Evolutionary conservation across 129 eudicot genomes (phyloP), one percentile per base, ranked within the genome.

Genomic region (Gnaphalium uliginosum): DNA sequence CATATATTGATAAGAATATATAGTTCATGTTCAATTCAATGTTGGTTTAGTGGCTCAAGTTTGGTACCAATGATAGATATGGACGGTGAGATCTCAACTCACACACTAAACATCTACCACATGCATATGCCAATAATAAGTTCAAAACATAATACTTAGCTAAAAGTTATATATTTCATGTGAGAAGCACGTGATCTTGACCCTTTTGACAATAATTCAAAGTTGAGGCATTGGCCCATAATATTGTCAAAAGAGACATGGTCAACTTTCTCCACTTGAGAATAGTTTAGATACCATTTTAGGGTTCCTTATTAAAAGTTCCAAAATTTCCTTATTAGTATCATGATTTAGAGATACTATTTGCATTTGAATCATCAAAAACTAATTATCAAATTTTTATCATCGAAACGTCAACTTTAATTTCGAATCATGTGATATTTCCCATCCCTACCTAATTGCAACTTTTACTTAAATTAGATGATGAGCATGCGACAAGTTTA

Each of bases 261-360:
- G 83, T 73, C 83, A 79, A 73, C 79, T 79, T 75, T 65, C 73
- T 54, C 68, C 83, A 65, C 68, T 65, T 21, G 67, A 73, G 17
- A 66, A 41, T 66, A 64, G 72, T 72, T 53, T 56, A 21, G 78
- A 66, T 73, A 19, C 83, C 69, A 73, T 72, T 73, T 79, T 66
- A 65, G 83, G 83, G 83, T 39, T 79, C 73, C 79, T 79, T 8
- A 53, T 79, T 73, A 29, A 79, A 66, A 79, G 79, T 73, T 69
- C 23, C 67, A 21, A 14, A 73, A 50, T 58, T 73, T 72, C 51
- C 37, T 53, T 41, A 14, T 25, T 3, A 14, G 68, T 15, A 63
- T 65, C 29, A 64, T 79, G 48, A 79, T 63, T 62, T 50, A 48
- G 13, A 24, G 61, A 68, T 68, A 18, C 6, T 29, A 75, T 62